phyloP scores from a whole-genome alignment of 495 filamentous ascomycete genomes.

The Melanomma pulvis-pyrius region DNA sequence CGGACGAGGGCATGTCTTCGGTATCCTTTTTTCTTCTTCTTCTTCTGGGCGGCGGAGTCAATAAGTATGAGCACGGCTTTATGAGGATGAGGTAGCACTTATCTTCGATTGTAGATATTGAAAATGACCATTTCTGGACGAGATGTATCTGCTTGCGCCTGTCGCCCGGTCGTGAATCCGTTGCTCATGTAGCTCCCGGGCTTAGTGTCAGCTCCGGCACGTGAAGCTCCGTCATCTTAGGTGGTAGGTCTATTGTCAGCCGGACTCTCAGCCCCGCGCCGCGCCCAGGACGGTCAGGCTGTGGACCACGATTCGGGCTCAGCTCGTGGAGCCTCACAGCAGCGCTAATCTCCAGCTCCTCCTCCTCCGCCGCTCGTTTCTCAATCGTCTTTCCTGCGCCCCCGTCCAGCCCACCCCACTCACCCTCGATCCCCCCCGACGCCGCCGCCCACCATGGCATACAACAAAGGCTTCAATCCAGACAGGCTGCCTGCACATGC shows the following conservation, averaged over 20 bases:
- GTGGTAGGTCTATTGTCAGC: background rate
- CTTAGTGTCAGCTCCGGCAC: no score
- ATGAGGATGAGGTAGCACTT: background rate
- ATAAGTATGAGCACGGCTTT: no score
- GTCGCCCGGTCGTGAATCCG: no score
- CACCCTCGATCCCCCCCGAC: background rate
- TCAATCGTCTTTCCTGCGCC: background rate
- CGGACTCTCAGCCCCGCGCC: background rate
- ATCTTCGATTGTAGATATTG: constrained; percentile 15
- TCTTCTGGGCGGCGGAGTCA: background rate
- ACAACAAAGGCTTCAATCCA: constrained; percentile 91
- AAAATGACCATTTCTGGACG: background rate
- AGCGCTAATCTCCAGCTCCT: background rate
- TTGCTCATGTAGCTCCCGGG: no score
- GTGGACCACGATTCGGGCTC: constrained; percentile 1
- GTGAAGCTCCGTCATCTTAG: no score
- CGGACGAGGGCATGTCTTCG: background rate
- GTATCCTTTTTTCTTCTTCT: background rate
- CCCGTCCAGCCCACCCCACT: background rate
- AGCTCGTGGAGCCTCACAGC: constrained; percentile 5
- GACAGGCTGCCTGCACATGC: constrained; percentile 97
- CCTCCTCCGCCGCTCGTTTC: background rate
- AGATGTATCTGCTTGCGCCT: background rate
- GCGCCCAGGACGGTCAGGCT: background rate
- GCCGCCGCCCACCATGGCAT: constrained; percentile 68